phyloP scores from a whole-genome alignment of 108 stramenopile genomes.

The Seminavis robusta region DNA sequence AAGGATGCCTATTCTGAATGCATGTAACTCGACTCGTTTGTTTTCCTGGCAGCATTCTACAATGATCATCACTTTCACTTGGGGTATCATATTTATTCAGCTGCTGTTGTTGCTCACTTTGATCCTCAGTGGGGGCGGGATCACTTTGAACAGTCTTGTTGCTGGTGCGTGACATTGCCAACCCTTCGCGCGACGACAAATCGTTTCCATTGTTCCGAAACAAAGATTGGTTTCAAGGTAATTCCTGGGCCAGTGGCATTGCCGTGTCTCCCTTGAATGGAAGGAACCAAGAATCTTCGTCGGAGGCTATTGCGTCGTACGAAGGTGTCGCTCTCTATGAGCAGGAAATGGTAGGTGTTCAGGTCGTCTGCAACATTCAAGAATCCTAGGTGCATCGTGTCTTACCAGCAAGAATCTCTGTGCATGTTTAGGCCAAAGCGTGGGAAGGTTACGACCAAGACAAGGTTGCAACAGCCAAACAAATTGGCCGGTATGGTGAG shows the following conservation, averaged over 20 bases:
- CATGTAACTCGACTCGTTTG: not conserved
- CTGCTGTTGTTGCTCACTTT: conserved; percentile 82
- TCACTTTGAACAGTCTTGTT: conserved; percentile 73
- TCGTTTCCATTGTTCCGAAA: conserved; percentile 86
- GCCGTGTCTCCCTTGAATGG: conserved; percentile 80
- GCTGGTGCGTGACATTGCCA: conserved; percentile 89
- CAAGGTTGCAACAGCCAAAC: conserved; percentile 34
- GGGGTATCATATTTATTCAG: conserved; percentile 92
- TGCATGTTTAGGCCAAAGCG: too few species aligned
- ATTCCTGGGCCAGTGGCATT: conserved; percentile 90
- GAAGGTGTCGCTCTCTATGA: conserved; percentile 91
- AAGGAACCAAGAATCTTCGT: conserved; percentile 91
- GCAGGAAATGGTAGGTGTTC: conserved; percentile 55
- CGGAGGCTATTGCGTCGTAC: conserved; percentile 93
- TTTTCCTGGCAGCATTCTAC: conserved; percentile 55
- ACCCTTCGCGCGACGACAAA: conserved; percentile 73
- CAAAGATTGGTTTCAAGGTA: conserved; percentile 86
- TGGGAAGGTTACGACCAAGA: conserved; percentile 26
- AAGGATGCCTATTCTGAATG: not conserved
- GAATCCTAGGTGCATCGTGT: too few species aligned
- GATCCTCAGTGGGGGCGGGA: conserved; percentile 79
- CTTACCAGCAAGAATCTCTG: too few species aligned
- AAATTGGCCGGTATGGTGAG: conserved; percentile 62
- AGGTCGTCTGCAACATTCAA: too few species aligned
- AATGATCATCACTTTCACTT: conserved; percentile 96